A percentile compares a stretch with the other conserved stretches of the same genome.
phyloP scores from a whole-genome alignment of 2,329 filamentous ascomycete species.

The Didymella keratinophila region DNA sequence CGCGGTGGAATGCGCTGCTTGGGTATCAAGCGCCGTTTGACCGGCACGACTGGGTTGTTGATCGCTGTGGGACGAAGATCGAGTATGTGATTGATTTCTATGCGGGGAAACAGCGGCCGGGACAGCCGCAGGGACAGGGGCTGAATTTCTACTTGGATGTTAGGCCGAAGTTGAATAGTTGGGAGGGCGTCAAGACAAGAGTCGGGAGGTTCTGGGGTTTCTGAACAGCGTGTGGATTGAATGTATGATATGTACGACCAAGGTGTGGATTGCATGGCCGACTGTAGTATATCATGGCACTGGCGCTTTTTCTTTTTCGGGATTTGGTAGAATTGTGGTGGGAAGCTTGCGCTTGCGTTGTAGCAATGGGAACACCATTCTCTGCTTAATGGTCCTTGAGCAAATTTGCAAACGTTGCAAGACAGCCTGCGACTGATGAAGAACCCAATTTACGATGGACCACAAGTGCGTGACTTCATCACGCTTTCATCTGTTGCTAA shows the following conservation, averaged over 20 bases:
- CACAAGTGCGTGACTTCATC: too few relatives aligned
- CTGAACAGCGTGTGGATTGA: conserved; percentile 26
- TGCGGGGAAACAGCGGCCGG: conserved; percentile 67
- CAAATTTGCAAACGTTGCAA: too few relatives aligned
- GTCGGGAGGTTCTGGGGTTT: conserved; percentile 58
- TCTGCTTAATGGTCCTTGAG: neutral
- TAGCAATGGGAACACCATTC: neutral
- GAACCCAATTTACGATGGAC: too few relatives aligned
- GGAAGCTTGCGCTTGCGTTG: neutral
- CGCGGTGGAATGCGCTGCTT: conserved; percentile 79
- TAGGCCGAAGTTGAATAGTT: conserved; percentile 69
- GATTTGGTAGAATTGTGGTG: neutral
- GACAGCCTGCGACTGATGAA: too few relatives aligned
- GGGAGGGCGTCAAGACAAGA: conserved; percentile 68
- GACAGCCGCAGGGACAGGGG: conserved; percentile 51
- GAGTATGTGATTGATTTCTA: conserved; percentile 99
- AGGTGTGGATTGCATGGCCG: neutral
- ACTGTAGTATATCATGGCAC: conserved; percentile 5
- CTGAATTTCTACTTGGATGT: conserved; percentile 72
- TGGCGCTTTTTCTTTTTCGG: too few relatives aligned
- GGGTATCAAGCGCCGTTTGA: conserved; percentile 96
- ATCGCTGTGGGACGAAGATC: conserved; percentile 82
- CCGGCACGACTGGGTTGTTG: conserved; percentile 95
- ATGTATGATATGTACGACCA: conserved; percentile 19
- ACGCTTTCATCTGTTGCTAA: too few relatives aligned